Evolutionary conservation across 2,329 filamentous ascomycete genomes (phyloP).

Genomic region (Cladobotryum mycophilum): DNA sequence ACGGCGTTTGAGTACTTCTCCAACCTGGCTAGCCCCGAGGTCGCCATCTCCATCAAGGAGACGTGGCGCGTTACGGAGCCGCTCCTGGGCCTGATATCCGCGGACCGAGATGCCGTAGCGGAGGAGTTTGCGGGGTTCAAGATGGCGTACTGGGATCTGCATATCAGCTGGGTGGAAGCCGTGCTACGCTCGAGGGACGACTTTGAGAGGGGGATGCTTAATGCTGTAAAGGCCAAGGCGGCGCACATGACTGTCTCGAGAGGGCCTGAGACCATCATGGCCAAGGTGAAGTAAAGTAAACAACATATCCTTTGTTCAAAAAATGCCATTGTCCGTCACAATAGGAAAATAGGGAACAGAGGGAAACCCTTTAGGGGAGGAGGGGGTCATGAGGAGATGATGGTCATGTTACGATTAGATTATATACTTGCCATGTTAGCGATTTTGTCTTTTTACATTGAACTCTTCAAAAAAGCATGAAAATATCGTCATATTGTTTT

Average conservation of each 20-base stretch:
- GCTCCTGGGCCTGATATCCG: constrained; percentile 72
- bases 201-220: constrained; percentile 86
- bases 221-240: constrained; percentile 80
- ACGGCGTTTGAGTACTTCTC: constrained; percentile 88
- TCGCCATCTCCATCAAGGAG: constrained; percentile 70
- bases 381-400: too few species aligned
- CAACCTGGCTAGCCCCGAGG: constrained; percentile 61
- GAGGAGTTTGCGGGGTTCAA: constrained; percentile 82
- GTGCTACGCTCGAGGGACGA: constrained; percentile 83
- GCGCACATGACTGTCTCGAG: constrained; percentile 76
- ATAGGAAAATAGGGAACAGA: too few species aligned
- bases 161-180: constrained; percentile 91
- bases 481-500: not conserved
- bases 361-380: too few species aligned
- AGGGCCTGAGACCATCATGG: constrained; percentile 89
- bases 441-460: too few species aligned
- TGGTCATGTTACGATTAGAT: too few species aligned
- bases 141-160: constrained; percentile 82
- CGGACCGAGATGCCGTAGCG: constrained; percentile 66
- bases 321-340: not conserved
- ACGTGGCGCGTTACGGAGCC: constrained; percentile 89
- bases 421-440: too few species aligned
- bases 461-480: not conserved
- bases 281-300: constrained; percentile 64
- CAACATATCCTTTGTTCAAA: not conserved